Evolutionary conservation across 1,284 basidiomycete species (phyloP).

Genomic region (Sanghuangporus baumii): DNA sequence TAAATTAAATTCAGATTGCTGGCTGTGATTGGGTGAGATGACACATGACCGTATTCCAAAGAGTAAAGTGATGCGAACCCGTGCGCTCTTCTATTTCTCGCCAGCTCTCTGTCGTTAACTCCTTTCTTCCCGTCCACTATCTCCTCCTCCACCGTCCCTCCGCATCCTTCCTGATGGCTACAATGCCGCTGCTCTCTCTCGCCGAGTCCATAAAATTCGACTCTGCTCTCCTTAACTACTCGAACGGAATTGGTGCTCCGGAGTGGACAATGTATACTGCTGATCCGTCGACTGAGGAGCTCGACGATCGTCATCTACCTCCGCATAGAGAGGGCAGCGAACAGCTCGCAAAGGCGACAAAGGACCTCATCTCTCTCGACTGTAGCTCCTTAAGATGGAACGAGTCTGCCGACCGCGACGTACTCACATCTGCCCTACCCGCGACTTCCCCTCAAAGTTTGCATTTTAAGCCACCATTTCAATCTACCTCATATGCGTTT

Average conservation of each 20-base stretch:
- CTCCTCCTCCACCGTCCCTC: background rate
- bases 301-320: slow-evolving; percentile 19
- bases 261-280: slow-evolving; percentile 33
- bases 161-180: slow-evolving; percentile 3
- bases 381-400: slow-evolving; percentile 25
- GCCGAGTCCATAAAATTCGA: slow-evolving; percentile 45
- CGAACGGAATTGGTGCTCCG: slow-evolving; percentile 29
- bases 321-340: slow-evolving; percentile 37
- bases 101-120: background rate
- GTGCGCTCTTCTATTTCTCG: background rate
- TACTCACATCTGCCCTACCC: slow-evolving; percentile 1
- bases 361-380: slow-evolving; percentile 62
- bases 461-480: background rate
- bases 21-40: slow-evolving; percentile 1
- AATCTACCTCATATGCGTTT: background rate
- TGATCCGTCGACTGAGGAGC: slow-evolving; percentile 23
- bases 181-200: slow-evolving; percentile 43
- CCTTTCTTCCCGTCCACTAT: background rate
- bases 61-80: background rate
- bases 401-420: slow-evolving; percentile 21
- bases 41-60: background rate
- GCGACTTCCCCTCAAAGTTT: background rate
- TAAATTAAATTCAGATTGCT: background rate
- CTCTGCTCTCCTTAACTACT: slow-evolving; percentile 45
- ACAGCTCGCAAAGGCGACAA: slow-evolving; percentile 64